Evolutionary conservation across 106 monocot species (phyloP), one percentile per base, ranked within the genome.

Genomic region (Apostasia ramifera): DNA sequence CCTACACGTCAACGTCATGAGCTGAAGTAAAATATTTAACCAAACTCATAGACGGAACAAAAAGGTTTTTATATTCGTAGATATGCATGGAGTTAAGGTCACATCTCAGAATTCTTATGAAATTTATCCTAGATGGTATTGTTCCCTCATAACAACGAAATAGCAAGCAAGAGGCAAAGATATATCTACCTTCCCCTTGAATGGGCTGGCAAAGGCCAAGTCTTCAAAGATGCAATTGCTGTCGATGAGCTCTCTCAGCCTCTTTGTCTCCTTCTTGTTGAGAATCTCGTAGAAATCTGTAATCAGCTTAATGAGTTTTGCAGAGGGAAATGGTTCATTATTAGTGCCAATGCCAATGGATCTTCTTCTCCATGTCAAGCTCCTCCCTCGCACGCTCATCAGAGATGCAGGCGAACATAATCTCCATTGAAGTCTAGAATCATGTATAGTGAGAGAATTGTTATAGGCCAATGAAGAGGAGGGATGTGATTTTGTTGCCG

Each of bases 141-240:
- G 43, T 3, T 39, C 50, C 8, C 40, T 12, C 66, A 44, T 37
- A 65, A 44, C 2, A 44, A 49, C 49, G 1, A 13, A 48, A 39
- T 6, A 7, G 0, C 13, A 47, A 3, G 44, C 2, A n/a, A 44
- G 13, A 68, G 9, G 14, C 52, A 6, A 1, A 47, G 37, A 44
- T 2, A n/a, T 41, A 53, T 13, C 53, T 43, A 88, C 92, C 92
- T 92, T 74, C 58, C 81, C 77, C 67, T 77, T 12, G 40, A 93
- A 77, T 48, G 85, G 86, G 15, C 64, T 72, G 37, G 73, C 69
- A 67, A 81, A 93, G 1, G 88, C 61, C 56, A 65, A 47, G 69
- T 86, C 92, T 61, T 86, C 81, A 5, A 93, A 79, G 9, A 75
- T 44, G 68, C 92, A 93, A 45, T 79, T 79, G 57, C 66, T 68